These are phyloP conservation scores for Meyerozyma elateridarum DNA, from an alignment of 1,139 yeast species.

Conservation along the genomic window DNA sequence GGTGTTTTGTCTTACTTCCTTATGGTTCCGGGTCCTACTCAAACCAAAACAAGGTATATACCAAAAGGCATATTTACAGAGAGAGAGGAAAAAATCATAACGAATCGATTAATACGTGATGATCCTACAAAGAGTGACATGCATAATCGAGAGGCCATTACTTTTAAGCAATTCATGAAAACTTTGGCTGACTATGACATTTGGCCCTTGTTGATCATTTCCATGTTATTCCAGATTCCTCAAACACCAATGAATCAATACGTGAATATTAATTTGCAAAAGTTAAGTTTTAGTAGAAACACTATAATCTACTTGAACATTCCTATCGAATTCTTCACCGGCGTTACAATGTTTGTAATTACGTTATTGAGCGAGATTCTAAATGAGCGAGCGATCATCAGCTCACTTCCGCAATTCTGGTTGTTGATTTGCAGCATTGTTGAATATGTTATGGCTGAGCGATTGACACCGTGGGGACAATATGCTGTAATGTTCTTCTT, in stretches of 20 bases:
- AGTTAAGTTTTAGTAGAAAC: constrained; percentile 13
- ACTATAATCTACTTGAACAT: constrained; percentile 13
- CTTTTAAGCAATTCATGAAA: constrained; percentile 8
- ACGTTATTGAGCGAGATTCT: not conserved
- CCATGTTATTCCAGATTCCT: constrained; percentile 11
- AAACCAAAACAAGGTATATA: constrained; percentile 12
- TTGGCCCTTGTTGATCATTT: constrained; percentile 14
- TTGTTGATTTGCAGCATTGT: not conserved
- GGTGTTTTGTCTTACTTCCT: constrained; percentile 5
- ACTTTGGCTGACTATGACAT: constrained; percentile 13
- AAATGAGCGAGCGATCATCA: not conserved
- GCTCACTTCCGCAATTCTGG: not conserved
- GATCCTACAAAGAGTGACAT: constrained; percentile 20
- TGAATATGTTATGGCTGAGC: not conserved
- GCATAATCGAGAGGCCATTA: constrained; percentile 13
- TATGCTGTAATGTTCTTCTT: constrained; percentile 41
- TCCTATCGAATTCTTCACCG: constrained; percentile 7
- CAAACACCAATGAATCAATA: constrained; percentile 10
- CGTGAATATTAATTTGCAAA: constrained; percentile 12
- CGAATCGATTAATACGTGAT: constrained; percentile 17
- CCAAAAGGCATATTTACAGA: constrained; percentile 17
- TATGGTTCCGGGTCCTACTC: constrained; percentile 14
- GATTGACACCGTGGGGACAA: constrained; percentile 4
- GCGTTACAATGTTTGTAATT: not conserved
- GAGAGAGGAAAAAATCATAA: constrained; percentile 16